Percentiles rank a stretch among this genome's conserved stretches.
These are phyloP conservation scores for Penicillium rolfsii DNA, from an alignment of 2,329 filamentous ascomycete genomes.

Conservation along the genomic window DNA sequence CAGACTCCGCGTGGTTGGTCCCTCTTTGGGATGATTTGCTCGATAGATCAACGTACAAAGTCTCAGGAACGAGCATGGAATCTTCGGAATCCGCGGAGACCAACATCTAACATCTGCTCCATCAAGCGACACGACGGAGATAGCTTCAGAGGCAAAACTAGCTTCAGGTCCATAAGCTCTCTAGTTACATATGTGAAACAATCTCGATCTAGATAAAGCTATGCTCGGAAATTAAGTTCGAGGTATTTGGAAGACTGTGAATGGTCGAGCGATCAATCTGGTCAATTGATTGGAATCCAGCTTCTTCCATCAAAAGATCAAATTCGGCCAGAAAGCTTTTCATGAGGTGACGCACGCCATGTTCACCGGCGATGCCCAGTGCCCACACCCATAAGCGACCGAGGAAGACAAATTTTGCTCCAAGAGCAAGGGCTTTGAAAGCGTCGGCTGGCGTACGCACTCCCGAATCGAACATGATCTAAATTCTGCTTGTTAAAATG, in stretches of 20 bases:
- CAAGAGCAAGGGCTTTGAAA: slow-evolving; percentile 64
- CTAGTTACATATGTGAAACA: background rate
- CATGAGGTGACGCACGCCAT: slow-evolving; percentile 65
- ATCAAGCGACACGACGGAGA: too few relatives aligned
- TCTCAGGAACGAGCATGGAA: background rate
- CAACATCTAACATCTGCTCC: too few relatives aligned
- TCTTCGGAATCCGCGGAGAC: background rate
- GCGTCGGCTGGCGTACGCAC: slow-evolving; percentile 61
- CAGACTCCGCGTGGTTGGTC: background rate
- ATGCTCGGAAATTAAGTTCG: background rate
- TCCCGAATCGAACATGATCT: slow-evolving; percentile 65
- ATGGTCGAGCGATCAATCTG: slow-evolving; percentile 51
- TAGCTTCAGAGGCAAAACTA: too few relatives aligned
- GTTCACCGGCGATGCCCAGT: slow-evolving; percentile 62
- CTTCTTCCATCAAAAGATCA: slow-evolving; percentile 64
- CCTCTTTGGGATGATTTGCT: background rate
- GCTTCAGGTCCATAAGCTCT: background rate
- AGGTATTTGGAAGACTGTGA: background rate
- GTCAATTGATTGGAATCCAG: slow-evolving; percentile 57
- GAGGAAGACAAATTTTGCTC: slow-evolving; percentile 65
- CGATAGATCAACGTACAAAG: background rate
- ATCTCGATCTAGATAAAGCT: background rate
- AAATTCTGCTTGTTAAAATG: slow-evolving; percentile 32
- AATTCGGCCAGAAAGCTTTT: slow-evolving; percentile 64
- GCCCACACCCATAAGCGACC: slow-evolving; percentile 65